Evolutionary conservation across 192 early-diverging fungal species (phyloP), one percentile per base, ranked within the genome.

Genomic region (Geranomyces michiganensis): DNA sequence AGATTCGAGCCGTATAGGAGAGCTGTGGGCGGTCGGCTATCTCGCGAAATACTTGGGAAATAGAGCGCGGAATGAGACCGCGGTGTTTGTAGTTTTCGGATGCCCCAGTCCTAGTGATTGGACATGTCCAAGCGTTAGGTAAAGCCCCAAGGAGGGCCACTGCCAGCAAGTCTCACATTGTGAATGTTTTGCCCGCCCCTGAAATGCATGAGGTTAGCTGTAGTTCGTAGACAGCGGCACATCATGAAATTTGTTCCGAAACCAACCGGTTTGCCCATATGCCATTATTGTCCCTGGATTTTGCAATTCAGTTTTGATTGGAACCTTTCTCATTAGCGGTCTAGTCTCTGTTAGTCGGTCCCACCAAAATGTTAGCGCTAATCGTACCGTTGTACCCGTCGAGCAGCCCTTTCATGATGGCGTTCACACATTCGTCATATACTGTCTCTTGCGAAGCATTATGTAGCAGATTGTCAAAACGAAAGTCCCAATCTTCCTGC

Each of bases 1-100:
- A 74, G 15, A 88, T 65, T 21, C 85, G 75, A 24, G 83, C 71
- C 12, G 78, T 85, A 65, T 68, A 83, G 10, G 87, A 87, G 56
- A 81, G 66, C 59, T 88, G 81, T 14, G 83, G 79, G 2, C 82
- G 72, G 41, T 85, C 82, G 41, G 74, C 43, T 17, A 88, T 81
- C 59, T 88, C 87, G 13, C 73, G 65, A 58, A 82, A 88, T 24
- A 88, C 44, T 27, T 88, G 82, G 0, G 84, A 82, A 36, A 88
- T 88, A 3, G 81, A 74, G 27, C 87, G 73, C 15, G 87, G 87
- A 22, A 88, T 87, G 24, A 88, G 65, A 22, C 87, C 87, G 21
- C 87, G 71, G 70, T 88, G 87, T 65, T 85, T 86, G 75, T 87
- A 88, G 78, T 88, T 88, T 73, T 88, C 87, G 12, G 85, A 83